A percentile compares a stretch with the other conserved stretches of the same genome.
These are phyloP conservation scores for Botrytis deweyae DNA, from an alignment of 2,329 filamentous ascomycete genomes.

Conservation along the genomic window DNA sequence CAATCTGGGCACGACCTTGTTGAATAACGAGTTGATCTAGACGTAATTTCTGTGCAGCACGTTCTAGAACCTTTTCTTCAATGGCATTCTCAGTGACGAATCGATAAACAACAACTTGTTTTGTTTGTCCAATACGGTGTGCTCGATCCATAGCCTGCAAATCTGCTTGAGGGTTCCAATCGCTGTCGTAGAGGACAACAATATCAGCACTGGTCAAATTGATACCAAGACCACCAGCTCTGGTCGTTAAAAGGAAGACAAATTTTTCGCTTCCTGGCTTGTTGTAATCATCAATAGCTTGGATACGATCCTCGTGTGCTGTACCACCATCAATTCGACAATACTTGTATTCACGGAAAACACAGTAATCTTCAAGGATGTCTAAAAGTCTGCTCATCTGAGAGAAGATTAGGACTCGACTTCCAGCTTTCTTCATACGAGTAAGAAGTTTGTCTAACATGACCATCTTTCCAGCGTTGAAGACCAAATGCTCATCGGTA, in stretches of 20 bases:
- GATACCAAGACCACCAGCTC: constrained; percentile 94
- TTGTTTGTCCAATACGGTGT: constrained; percentile 97
- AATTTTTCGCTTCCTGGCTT: constrained; percentile 95
- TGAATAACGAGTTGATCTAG: constrained; percentile 97
- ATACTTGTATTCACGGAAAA: constrained; percentile 92
- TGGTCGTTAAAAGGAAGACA: constrained; percentile 89
- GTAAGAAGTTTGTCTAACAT: constrained; percentile 89
- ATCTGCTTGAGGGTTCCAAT: constrained; percentile 99
- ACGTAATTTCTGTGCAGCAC: constrained; percentile 93
- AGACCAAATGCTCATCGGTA: constrained; percentile 91
- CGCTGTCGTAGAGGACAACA: constrained; percentile 93
- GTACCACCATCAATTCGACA: constrained; percentile 97
- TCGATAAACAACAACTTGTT: constrained; percentile 94
- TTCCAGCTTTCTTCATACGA: constrained; percentile 81
- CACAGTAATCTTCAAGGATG: constrained; percentile 96
- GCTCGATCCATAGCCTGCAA: constrained; percentile 98
- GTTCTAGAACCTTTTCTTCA: constrained; percentile 95
- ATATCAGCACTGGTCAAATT: constrained; percentile 95
- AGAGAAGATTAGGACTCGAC: constrained; percentile 96
- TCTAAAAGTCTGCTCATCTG: constrained; percentile 98
- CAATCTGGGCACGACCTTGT: constrained; percentile 89
- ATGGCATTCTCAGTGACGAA: constrained; percentile 98
- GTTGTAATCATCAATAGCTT: constrained; percentile 98
- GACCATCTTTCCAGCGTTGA: constrained; percentile 95
- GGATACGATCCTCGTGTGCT: constrained; percentile 95